phyloP scores from a whole-genome alignment of 2,329 filamentous ascomycete genomes.

The Nemania sp. region DNA sequence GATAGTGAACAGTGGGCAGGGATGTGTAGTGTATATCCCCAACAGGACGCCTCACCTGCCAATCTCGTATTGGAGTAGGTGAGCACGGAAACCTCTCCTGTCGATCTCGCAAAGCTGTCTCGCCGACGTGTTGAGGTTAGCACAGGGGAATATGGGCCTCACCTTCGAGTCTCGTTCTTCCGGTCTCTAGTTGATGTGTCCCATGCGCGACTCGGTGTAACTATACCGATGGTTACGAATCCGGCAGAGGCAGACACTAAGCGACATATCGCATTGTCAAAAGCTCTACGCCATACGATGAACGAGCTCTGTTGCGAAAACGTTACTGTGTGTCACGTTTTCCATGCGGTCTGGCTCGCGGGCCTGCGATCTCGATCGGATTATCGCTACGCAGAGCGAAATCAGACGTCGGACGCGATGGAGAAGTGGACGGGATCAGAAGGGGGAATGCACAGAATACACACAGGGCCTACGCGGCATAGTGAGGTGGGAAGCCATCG shows the following conservation, averaged over 20 bases:
- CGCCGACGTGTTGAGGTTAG: neutral
- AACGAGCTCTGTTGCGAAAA: neutral
- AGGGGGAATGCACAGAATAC: no score
- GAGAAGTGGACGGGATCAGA: neutral
- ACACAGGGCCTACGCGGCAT: no score
- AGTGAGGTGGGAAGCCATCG: neutral
- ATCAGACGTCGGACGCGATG: neutral
- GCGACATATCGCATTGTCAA: neutral
- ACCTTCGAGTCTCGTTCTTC: neutral
- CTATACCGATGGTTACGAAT: neutral
- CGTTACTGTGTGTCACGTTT: neutral
- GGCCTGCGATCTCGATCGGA: no score
- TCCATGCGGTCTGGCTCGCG: no score
- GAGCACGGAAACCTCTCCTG: neutral
- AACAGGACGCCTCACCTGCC: neutral
- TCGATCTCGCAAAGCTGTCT: neutral
- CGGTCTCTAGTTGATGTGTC: neutral
- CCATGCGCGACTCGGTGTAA: neutral
- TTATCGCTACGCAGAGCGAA: neutral
- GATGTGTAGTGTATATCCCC: no score
- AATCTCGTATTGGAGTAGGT: slow-evolving; percentile 1
- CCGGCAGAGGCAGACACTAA: neutral
- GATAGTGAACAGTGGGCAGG: no score
- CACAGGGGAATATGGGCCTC: neutral
- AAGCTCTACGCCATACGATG: neutral